Conservation (phyloP, 306 rosid species). For the Cucumis cinereus region DNA sequence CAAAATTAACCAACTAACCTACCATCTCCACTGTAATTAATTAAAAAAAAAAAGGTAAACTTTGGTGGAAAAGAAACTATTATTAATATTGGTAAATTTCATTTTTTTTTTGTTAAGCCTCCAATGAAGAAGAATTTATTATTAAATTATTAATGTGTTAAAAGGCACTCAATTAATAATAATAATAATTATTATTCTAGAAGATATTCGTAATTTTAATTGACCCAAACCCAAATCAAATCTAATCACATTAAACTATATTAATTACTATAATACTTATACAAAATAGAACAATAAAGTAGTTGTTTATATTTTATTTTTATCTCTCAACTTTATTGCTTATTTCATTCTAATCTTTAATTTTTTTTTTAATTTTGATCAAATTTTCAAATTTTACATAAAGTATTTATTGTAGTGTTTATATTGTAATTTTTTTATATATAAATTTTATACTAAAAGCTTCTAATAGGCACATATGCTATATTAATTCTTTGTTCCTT, state of each 20-base stretch:
- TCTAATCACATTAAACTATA: not conserved
- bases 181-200: not conserved
- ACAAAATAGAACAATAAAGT: not conserved
- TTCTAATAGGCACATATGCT: no score
- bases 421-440: not conserved
- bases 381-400: not conserved
- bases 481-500: no score
- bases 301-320: not conserved
- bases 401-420: not conserved
- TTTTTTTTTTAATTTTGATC: not conserved
- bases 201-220: not conserved
- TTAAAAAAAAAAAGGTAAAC: not conserved
- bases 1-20: not conserved
- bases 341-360: not conserved
- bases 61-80: not conserved
- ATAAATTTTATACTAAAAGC: no score
- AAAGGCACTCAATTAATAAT: not conserved
- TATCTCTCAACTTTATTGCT: not conserved
- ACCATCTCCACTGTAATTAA: no score
- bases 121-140: not conserved
- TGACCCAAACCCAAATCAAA: not conserved
- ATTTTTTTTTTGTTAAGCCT: no score
- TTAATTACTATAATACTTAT: not conserved
- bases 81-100: not conserved
- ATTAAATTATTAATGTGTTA: not conserved